phyloP scores from a whole-genome alignment of 2,329 filamentous ascomycete genomes.

The Paecilomyces fulvus region DNA sequence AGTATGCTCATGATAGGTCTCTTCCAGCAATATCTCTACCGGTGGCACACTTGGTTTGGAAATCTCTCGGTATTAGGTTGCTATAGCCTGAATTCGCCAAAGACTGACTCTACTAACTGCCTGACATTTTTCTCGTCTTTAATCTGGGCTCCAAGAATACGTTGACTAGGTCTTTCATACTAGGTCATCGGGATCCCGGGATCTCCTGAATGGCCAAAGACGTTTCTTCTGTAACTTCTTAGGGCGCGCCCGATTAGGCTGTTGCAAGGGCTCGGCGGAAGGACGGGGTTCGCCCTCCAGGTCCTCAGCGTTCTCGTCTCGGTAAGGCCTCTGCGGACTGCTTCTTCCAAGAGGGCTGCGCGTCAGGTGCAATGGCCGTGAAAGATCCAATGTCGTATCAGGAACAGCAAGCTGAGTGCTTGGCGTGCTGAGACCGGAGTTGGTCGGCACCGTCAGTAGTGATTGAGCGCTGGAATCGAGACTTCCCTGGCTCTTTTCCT shows the following conservation, averaged over 20 bases:
- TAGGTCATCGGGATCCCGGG: background rate
- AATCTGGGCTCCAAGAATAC: background rate
- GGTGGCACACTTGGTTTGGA: background rate
- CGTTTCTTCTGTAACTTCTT: slow-evolving; percentile 1
- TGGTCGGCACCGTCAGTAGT: slow-evolving; percentile 1
- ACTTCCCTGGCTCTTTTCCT: background rate
- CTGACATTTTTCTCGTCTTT: background rate
- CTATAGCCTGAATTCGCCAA: background rate
- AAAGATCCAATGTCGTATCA: slow-evolving; percentile 11
- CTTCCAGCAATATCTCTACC: background rate
- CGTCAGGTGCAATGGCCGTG: slow-evolving; percentile 14
- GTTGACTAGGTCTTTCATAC: background rate
- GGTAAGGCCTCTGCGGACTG: slow-evolving; percentile 16
- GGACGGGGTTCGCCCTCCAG: background rate
- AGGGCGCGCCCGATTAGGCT: background rate
- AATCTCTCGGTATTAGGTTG: background rate
- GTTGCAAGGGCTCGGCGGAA: background rate
- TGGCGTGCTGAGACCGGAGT: slow-evolving; percentile 3
- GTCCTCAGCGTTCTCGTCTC: background rate
- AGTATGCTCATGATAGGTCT: background rate
- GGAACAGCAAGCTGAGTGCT: slow-evolving; percentile 3
- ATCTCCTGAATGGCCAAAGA: background rate
- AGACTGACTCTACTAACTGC: background rate
- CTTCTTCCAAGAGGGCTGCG: slow-evolving; percentile 28
- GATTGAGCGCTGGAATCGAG: background rate